phyloP scores from a whole-genome alignment of 345 rosid genomes.

The Gossypium thurberi region DNA sequence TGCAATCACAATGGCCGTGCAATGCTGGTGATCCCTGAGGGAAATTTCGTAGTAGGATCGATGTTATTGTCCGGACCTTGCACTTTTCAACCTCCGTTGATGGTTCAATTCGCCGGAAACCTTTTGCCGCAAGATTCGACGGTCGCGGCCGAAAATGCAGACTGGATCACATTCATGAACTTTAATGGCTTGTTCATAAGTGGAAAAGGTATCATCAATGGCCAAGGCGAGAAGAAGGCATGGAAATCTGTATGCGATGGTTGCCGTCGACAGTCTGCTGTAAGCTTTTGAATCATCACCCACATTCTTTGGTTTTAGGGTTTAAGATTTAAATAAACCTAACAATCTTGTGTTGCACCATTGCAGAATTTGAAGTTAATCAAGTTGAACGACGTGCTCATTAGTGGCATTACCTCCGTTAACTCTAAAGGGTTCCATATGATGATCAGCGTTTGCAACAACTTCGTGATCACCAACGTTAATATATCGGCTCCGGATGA shows the following conservation, averaged over 20 bases:
- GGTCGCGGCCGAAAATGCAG: neutral
- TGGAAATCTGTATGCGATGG: constrained; percentile 30
- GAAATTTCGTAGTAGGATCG: constrained; percentile 1
- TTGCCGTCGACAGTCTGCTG: constrained; percentile 23
- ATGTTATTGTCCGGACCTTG: constrained; percentile 9
- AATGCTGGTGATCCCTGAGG: constrained; percentile 14
- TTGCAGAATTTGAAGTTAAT: constrained; percentile 36
- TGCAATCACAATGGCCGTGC: constrained; percentile 6
- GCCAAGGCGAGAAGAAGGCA: constrained; percentile 32
- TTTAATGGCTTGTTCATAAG: constrained; percentile 32
- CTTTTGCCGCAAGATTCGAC: neutral
- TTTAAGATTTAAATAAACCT: neutral
- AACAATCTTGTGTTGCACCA: neutral
- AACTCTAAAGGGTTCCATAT: constrained; percentile 62
- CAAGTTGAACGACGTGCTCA: constrained; percentile 19
- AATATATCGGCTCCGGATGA: constrained; percentile 32
- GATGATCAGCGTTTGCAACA: constrained; percentile 25
- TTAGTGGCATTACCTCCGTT: constrained; percentile 37
- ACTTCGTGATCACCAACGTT: constrained; percentile 26
- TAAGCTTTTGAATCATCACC: constrained; percentile 9
- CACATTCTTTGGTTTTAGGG: neutral
- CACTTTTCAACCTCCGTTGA: neutral
- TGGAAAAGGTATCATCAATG: constrained; percentile 47
- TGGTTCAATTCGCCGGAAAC: neutral
- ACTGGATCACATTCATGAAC: constrained; percentile 16